Evolutionary conservation across 208 protist genomes (phyloP), one percentile per base, ranked within the genome.

Genomic region (Ichthyophonus hoferi): DNA sequence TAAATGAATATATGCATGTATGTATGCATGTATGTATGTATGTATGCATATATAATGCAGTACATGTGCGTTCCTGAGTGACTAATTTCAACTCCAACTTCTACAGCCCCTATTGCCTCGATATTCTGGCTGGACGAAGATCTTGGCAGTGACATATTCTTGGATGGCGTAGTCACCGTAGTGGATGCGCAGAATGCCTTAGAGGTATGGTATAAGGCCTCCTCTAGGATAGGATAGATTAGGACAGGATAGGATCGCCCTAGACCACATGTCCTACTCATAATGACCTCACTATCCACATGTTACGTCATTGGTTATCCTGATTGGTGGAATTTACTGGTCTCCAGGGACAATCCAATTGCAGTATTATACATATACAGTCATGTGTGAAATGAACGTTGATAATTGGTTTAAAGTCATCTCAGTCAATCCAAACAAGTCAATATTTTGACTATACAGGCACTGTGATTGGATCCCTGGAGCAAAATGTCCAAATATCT

Each of bases 41-140:
- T 83, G 79, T 83, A 24, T 83, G 35, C 14, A 24, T 83, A n/a
- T 7, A 24, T 67, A n/a, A n/a, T n/a, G n/a, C n/a, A n/a, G n/a
- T n/a, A n/a, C n/a, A n/a, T n/a, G n/a, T n/a, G n/a, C n/a, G n/a
- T n/a, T n/a, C n/a, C n/a, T n/a, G n/a, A n/a, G n/a, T n/a, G n/a
- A n/a, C n/a, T n/a, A n/a, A n/a, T n/a, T n/a, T n/a, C n/a, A 24
- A 42, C 79, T 83, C 38, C n/a, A 33, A 7, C 31, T 33, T 24
- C 34, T 24, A 7, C 38, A 37, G 38, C 79, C 1, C 89, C 89
- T 14, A 94, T 98, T 42, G 96, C 96, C 31, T 86, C 93, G 0
- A 98, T 96, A 93, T 98, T 98, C 90, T 98, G 96, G 96, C 95
- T 98, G 41, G 97, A 98, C 89, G 76, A 58, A 91, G 91, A 76